Evolutionary conservation across 2,329 filamentous ascomycete genomes (phyloP), one percentile per base, ranked within the genome.

Genomic region (Colletotrichum sp.): DNA sequence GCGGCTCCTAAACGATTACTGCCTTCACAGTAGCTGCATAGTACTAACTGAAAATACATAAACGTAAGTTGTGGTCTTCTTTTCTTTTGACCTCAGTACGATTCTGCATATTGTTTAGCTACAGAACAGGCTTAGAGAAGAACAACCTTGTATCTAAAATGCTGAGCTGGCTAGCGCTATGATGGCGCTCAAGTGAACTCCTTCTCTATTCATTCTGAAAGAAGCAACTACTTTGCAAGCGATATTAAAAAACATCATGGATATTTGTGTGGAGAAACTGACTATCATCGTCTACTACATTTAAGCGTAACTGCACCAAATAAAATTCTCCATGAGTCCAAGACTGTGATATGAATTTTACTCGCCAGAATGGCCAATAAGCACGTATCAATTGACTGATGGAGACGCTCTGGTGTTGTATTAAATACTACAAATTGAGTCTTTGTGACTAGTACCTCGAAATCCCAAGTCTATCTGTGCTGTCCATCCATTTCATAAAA

Each of bases 261-360:
- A 8, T 2, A 5, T 11, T 9, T 52, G 12, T 13, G n/a, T 8
- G n/a, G 1, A 22, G n/a, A 52, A 22, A 7, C 3, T 49, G 2
- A 13, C 44, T 49, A 11, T 36, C 15, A 6, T 7, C 16, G 7
- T 16, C 8, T 36, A 7, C 29, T 29, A 29, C 29, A 29, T 3
- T 16, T 49, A 5, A 2, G 44, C n/a, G 11, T 13, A 49, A 49
- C 6, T 25, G 12, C 3, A 49, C 11, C 4, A 8, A 5, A 13
- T 1, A 8, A 1, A n/a, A 52, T 13, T 1, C 11, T 3, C 6
- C 11, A 13, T 8, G n/a, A 22, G n/a, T n/a, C 4, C n/a, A 52
- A 52, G 11, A 22, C n/a, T 22, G 4, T 22, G n/a, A 7, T 22
- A 7, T 49, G 6, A 7, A 49, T 1, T 49, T 7, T 22, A 52